Base-by-base conservation (phyloP, 2,329 filamentous ascomycete genomes). In the Arachnopeziza araneosa region DNA sequence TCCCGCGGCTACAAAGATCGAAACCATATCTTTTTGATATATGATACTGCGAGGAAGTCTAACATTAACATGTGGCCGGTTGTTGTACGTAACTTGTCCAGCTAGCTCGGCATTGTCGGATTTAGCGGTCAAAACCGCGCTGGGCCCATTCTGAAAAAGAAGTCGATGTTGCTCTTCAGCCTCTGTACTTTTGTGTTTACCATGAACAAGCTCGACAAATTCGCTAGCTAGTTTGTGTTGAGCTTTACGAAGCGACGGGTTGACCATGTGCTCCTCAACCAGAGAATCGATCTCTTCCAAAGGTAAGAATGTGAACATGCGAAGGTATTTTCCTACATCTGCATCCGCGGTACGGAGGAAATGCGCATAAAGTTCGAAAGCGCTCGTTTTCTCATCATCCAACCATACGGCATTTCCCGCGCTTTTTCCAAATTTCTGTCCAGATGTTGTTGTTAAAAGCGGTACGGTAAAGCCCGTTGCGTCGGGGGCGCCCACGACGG, bases 341-440 rank as follows among this genome's bases (percentile, higher is more conserved):
- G 83, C 83, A 70, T 99, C 95, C 0, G 92, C 80, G 0, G 89
- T 87, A 55, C 91, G 85, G 64, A 97, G 80, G 68, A 98, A 95
- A 78, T 93, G 97, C 72, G 93, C 80, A 73, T 98, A 98, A 1
- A 98, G 80, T 60, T 98, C 91, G 70, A 93, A 97, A 0, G 86
- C 78, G 30, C 83, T 86, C 1, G 93, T 96, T 82, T 91, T 83
- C 68, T 88, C 86, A 57, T 81, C 80, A 73, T 97, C 91, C 2
- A 99, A 82, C 95, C 95, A 99, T 44, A 99, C 76, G 1, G 93
- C 93, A 73, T 98, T 98, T 24, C 93, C 93, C 1, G 91, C 89
- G 64, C 88, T 96, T 78, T 99, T 99, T 56, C 95, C 95, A 68
- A 98, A 93, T 75, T 99, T 99, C 71, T 85, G 85, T 21, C 95